These are phyloP conservation scores for Penicillium sp. DNA, from an alignment of 2,329 filamentous ascomycete genomes.

Conservation along the genomic window DNA sequence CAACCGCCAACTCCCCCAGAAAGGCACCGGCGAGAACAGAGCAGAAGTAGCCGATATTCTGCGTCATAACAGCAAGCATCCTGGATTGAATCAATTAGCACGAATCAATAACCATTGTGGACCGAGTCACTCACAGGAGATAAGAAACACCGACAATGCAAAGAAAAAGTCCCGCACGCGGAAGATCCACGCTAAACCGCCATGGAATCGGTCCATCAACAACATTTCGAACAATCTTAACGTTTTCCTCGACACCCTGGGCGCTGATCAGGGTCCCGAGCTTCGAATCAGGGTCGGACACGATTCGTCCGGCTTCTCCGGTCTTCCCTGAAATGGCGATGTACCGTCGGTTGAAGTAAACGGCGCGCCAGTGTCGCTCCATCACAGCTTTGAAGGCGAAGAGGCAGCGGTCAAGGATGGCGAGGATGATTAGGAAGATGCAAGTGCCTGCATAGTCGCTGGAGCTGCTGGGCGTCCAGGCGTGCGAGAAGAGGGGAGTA, in stretches of 20 bases:
- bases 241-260: constrained; percentile 80
- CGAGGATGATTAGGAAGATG: constrained; percentile 84
- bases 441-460: constrained; percentile 86
- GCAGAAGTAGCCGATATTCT: constrained; percentile 83
- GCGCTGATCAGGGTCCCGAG: constrained; percentile 68
- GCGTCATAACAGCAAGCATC: constrained; percentile 91
- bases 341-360: constrained; percentile 75
- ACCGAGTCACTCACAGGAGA: constrained; percentile 75
- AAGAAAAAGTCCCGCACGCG: constrained; percentile 72
- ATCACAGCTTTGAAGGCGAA: constrained; percentile 68
- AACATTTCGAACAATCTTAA: constrained; percentile 70
- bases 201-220: constrained; percentile 66
- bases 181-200: constrained; percentile 78
- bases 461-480: constrained; percentile 73
- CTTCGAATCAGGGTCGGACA: constrained; percentile 65
- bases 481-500: constrained; percentile 68
- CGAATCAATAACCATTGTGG: too few relatives aligned
- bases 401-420: constrained; percentile 69
- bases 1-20: constrained; percentile 80
- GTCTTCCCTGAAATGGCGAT: constrained; percentile 71
- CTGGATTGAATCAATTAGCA: constrained; percentile 50
- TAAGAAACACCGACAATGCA: constrained; percentile 79
- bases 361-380: constrained; percentile 69
- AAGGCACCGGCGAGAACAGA: constrained; percentile 80
- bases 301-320: constrained; percentile 62